phyloP scores from a whole-genome alignment of 495 filamentous ascomycete genomes.

The Penicillium ochrochloron region DNA sequence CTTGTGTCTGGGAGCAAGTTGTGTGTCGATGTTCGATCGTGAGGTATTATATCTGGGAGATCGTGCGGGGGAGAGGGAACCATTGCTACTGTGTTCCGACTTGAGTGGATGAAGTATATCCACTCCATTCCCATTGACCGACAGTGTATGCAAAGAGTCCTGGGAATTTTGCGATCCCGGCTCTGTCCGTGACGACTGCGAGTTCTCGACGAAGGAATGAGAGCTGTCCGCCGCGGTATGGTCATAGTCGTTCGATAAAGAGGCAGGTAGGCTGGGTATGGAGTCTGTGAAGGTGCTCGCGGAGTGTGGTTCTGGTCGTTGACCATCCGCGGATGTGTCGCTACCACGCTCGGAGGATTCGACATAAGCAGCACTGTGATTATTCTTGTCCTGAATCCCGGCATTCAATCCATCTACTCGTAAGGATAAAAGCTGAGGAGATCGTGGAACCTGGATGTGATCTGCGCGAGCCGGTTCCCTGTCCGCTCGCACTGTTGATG shows the following conservation, averaged over 20 bases:
- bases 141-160: slow-evolving; percentile 13
- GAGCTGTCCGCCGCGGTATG: slow-evolving; percentile 20
- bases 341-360: slow-evolving; percentile 35
- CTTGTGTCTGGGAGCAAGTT: slow-evolving; percentile 50
- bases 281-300: slow-evolving; percentile 29
- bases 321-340: slow-evolving; percentile 29
- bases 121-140: slow-evolving; percentile 17
- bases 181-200: slow-evolving; percentile 17
- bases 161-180: slow-evolving; percentile 10
- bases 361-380: slow-evolving; percentile 19
- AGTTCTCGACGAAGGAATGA: slow-evolving; percentile 14
- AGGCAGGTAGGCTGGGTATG: slow-evolving; percentile 22
- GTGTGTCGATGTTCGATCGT: slow-evolving; percentile 18
- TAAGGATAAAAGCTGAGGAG: slow-evolving; percentile 28
- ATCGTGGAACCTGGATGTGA: slow-evolving; percentile 29
- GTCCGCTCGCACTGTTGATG: slow-evolving; percentile 18
- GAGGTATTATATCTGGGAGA: slow-evolving; percentile 17
- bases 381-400: slow-evolving; percentile 13
- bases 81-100: slow-evolving; percentile 19
- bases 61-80: slow-evolving; percentile 16
- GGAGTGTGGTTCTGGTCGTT: slow-evolving; percentile 27
- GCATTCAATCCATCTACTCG: slow-evolving; percentile 32
- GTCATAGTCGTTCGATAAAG: slow-evolving; percentile 21
- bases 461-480: slow-evolving; percentile 15
- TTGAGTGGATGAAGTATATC: slow-evolving; percentile 19